phyloP scores from a whole-genome alignment of 208 protist genomes.

The Entamoeba histolytica region DNA sequence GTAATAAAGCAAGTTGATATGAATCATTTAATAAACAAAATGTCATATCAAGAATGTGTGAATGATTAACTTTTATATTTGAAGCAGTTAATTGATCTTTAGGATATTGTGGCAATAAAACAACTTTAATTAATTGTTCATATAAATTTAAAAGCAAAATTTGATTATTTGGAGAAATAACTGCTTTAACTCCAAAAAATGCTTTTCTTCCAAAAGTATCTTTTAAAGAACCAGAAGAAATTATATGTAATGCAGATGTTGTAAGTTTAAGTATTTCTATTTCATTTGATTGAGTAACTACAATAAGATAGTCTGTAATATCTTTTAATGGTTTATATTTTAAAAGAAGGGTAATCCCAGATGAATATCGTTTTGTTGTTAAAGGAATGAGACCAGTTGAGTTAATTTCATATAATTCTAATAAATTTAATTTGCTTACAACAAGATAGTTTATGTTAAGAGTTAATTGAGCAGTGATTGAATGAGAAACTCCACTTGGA shows the following conservation, averaged over 20 bases:
- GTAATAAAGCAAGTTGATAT: neutral
- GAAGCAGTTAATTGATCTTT: neutral
- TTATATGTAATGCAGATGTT: neutral
- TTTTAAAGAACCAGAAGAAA: neutral
- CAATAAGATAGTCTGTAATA: neutral
- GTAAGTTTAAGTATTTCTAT: neutral
- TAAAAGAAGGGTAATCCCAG: neutral
- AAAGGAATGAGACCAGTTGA: neutral
- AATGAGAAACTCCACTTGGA: neutral
- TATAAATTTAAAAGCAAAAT: neutral
- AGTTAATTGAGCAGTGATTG: neutral
- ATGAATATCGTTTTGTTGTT: neutral
- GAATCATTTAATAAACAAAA: neutral
- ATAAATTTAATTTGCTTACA: neutral
- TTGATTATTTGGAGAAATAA: neutral
- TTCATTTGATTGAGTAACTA: neutral
- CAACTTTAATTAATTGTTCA: neutral
- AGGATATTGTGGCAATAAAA: neutral
- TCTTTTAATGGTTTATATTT: neutral
- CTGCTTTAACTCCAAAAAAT: neutral
- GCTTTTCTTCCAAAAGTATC: neutral
- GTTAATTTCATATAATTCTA: neutral
- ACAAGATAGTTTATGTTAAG: neutral
- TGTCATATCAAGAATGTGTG: neutral
- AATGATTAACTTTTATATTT: neutral